phyloP scores from a whole-genome alignment of 2,329 filamentous ascomycete genomes.

The Westerdykella ornata region DNA sequence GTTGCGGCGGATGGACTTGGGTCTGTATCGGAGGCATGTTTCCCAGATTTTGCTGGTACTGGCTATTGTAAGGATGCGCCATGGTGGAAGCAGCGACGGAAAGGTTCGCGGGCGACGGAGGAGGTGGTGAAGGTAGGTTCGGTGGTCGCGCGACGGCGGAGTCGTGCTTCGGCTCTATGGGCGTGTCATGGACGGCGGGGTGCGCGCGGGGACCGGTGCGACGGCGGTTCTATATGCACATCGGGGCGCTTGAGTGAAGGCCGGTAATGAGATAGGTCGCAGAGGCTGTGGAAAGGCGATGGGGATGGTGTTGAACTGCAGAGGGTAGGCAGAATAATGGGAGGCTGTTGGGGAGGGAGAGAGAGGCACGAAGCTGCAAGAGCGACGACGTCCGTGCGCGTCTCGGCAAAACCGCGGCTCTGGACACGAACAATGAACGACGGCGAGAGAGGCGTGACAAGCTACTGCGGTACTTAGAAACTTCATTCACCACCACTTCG shows the following conservation, averaged over 20 bases:
- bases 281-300: conserved; percentile 4
- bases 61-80: conserved; percentile 28
- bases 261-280: conserved; percentile 5
- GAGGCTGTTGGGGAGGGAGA: too few relatives aligned
- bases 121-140: not conserved
- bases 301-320: conserved; percentile 2
- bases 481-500: too few relatives aligned
- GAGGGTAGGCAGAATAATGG: conserved; percentile 6
- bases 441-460: too few relatives aligned
- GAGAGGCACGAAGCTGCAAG: too few relatives aligned
- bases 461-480: too few relatives aligned
- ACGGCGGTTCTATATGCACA: conserved; percentile 1
- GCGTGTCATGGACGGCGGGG: conserved; percentile 18
- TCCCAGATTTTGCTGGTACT: conserved; percentile 23
- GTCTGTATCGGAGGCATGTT: conserved; percentile 32
- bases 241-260: conserved; percentile 4
- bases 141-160: conserved; percentile 11
- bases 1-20: conserved; percentile 5
- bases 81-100: conserved; percentile 22
- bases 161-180: conserved; percentile 16
- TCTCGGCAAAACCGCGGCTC: too few relatives aligned
- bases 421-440: conserved; percentile 20
- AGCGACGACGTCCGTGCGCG: too few relatives aligned
- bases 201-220: not conserved
- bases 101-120: conserved; percentile 4